Evolutionary conservation across 305 asterid species (phyloP).

Genomic region (Solanum hybrid): DNA sequence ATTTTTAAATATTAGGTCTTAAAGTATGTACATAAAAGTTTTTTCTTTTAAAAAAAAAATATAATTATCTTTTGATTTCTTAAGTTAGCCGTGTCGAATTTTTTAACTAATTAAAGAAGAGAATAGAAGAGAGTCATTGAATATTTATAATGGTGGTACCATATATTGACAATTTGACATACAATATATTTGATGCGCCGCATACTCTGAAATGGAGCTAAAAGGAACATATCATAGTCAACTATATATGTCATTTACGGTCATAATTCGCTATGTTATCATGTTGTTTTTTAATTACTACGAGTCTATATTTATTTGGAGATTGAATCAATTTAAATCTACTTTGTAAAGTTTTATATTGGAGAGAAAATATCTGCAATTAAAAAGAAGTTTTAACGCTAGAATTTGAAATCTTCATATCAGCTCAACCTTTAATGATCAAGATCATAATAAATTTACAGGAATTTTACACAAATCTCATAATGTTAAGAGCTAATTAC

Average conservation of each 20-base stretch:
- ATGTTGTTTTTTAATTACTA: neutral
- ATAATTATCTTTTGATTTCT: no score
- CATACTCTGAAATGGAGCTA: neutral
- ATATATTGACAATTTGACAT: neutral
- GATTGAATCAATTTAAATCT: no score
- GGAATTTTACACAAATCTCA: no score
- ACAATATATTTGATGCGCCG: neutral
- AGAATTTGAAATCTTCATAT: no score
- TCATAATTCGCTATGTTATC: neutral
- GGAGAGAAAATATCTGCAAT: no score
- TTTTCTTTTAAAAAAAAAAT: neutral
- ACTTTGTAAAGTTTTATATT: no score
- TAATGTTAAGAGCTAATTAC: no score
- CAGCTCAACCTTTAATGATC: no score
- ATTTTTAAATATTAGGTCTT: neutral
- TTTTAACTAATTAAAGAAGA: neutral
- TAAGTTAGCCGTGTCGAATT: neutral
- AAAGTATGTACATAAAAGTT: neutral
- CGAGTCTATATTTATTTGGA: no score
- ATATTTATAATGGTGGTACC: neutral
- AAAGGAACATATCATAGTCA: neutral
- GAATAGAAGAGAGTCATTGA: neutral
- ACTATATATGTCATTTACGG: neutral
- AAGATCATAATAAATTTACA: no score
- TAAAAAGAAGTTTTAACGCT: no score